Conservation (phyloP, 306 rosid genomes). For the Lablab purpureus region DNA sequence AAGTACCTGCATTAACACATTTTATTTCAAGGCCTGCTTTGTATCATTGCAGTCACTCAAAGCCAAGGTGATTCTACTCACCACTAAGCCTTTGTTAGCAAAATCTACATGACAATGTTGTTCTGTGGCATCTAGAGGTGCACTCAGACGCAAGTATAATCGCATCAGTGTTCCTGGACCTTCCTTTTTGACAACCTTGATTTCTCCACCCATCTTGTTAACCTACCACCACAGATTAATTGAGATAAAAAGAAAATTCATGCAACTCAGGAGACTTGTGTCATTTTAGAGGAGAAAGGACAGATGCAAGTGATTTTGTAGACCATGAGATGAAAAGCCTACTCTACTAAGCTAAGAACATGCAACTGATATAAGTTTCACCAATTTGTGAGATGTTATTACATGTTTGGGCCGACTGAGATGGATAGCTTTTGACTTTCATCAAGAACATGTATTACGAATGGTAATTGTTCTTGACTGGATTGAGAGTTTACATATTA, state of each 20-base stretch:
- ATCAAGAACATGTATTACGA: conserved; percentile 13
- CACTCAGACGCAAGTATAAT: conserved; percentile 68
- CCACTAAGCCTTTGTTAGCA: conserved; percentile 71
- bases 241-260: conserved; percentile 26
- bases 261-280: conserved; percentile 15
- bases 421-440: neutral
- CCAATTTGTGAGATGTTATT: neutral
- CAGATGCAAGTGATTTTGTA: conserved; percentile 10
- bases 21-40: conserved; percentile 34
- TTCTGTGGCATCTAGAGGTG: conserved; percentile 69
- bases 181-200: conserved; percentile 85
- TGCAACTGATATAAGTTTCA: conserved; percentile 37
- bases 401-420: conserved; percentile 10
- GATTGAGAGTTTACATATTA: conserved; percentile 4
- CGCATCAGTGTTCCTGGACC: conserved; percentile 93
- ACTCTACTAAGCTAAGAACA: conserved; percentile 10
- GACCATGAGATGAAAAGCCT: conserved; percentile 19
- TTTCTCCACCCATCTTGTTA: conserved; percentile 98
- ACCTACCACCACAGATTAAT: conserved; percentile 61
- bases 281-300: conserved; percentile 30
- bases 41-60: conserved; percentile 33
- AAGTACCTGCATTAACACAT: conserved; percentile 69
- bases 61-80: conserved; percentile 56
- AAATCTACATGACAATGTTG: conserved; percentile 75
- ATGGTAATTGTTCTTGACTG: conserved; percentile 22